These are phyloP conservation scores for Hsuehochloa calcarea DNA, from an alignment of 176 grass and related monocot genomes.

Conservation along the genomic window DNA sequence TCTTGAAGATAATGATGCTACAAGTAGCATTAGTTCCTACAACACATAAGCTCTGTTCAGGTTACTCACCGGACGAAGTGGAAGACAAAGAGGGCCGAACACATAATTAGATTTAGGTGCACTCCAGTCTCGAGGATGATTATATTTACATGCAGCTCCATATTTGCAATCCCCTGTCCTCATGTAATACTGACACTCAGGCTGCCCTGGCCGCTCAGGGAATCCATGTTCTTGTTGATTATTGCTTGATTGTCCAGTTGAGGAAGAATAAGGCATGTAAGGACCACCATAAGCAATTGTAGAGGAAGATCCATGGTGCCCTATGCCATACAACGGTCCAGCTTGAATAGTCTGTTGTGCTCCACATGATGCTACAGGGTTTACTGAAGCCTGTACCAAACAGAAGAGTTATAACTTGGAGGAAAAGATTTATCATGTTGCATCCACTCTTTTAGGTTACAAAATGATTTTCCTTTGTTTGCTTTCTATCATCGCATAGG, in stretches of 20 bases:
- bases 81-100: conserved; percentile 57
- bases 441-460: background rate
- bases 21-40: conserved; percentile 2
- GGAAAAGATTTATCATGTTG: background rate
- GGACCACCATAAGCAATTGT: conserved; percentile 51
- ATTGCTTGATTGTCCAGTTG: conserved; percentile 50
- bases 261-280: conserved; percentile 49
- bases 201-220: conserved; percentile 71
- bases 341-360: conserved; percentile 63
- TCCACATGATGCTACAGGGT: conserved; percentile 51
- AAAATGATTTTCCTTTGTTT: background rate
- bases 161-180: conserved; percentile 81
- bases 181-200: conserved; percentile 80
- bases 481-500: conserved; percentile 3
- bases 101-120: conserved; percentile 49
- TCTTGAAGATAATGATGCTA: conserved; percentile 8
- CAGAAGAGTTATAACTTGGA: conserved; percentile 3
- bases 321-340: conserved; percentile 60
- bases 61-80: conserved; percentile 71
- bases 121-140: conserved; percentile 73
- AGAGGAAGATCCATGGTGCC: conserved; percentile 54
- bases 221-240: conserved; percentile 64
- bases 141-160: conserved; percentile 74
- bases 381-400: conserved; percentile 55
- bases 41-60: conserved; percentile 16